A percentile compares a stretch with the other conserved stretches of the same genome.
Conservation (phyloP, 805 yeast genomes). For the Starmerella lactis-condensi region DNA sequence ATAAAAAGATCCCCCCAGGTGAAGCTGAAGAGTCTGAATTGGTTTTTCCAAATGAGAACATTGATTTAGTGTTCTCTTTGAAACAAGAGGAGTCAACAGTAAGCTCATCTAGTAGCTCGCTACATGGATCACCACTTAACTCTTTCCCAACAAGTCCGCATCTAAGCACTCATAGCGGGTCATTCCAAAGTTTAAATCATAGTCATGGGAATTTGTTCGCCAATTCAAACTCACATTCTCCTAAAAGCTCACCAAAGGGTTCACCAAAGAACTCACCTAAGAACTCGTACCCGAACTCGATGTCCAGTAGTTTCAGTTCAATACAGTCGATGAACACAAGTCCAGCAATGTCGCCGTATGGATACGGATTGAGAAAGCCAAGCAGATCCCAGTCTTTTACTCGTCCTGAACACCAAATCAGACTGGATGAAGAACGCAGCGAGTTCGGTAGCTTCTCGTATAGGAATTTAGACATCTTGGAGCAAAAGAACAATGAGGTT, state of each 20-base stretch:
- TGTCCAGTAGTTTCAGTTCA: too few relatives aligned
- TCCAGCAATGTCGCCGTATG: too few relatives aligned
- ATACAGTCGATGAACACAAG: too few relatives aligned
- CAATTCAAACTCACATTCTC: too few relatives aligned
- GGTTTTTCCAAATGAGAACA: slow-evolving; percentile 9
- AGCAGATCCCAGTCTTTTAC: too few relatives aligned
- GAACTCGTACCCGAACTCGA: too few relatives aligned
- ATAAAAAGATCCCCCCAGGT: slow-evolving; percentile 81
- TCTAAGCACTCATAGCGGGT: background rate
- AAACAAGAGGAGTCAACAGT: background rate
- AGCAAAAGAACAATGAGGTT: slow-evolving; percentile 83
- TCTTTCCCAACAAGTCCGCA: background rate
- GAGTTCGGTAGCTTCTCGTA: slow-evolving; percentile 85
- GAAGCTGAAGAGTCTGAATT: slow-evolving; percentile 54
- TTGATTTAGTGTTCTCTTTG: slow-evolving; percentile 7
- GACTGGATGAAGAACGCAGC: background rate
- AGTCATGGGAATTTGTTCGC: background rate
- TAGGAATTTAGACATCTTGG: slow-evolving; percentile 73
- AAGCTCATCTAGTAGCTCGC: background rate
- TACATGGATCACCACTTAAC: slow-evolving; percentile 1
- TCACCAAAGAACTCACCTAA: too few relatives aligned
- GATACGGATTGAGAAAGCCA: too few relatives aligned
- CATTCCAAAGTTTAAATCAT: background rate
- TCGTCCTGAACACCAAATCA: too few relatives aligned
- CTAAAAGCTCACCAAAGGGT: too few relatives aligned